Conservation (phyloP, 768 basidiomycete genomes). For the Suillus fuscotomentosus region DNA sequence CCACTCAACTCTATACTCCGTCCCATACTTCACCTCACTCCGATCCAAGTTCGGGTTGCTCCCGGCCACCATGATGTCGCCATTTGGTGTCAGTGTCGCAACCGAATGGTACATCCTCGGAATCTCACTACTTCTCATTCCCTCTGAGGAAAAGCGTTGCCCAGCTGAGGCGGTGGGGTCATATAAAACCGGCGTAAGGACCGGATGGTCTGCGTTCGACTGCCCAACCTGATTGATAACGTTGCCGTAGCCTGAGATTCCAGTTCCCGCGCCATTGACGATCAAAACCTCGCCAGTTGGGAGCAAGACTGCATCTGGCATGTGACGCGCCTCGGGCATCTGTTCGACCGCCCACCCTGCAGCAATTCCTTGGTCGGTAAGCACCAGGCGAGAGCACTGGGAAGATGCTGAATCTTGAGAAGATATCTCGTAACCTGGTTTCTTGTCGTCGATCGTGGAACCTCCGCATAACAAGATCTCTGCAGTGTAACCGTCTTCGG, state of each 20-base stretch:
- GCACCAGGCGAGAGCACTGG: constrained; percentile 69
- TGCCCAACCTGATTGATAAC: constrained; percentile 64
- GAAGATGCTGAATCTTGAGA: constrained; percentile 71
- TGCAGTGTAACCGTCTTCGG: constrained; percentile 58
- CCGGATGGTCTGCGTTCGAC: constrained; percentile 79
- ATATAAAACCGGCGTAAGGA: constrained; percentile 69
- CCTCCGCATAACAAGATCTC: constrained; percentile 80
- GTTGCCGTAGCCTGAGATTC: constrained; percentile 79
- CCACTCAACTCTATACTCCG: constrained; percentile 89
- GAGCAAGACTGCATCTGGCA: constrained; percentile 80
- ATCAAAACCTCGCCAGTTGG: constrained; percentile 74
- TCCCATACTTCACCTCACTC: constrained; percentile 69
- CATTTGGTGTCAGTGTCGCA: constrained; percentile 72
- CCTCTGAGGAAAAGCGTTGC: constrained; percentile 54
- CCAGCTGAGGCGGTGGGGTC: constrained; percentile 52
- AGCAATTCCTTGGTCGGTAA: constrained; percentile 63
- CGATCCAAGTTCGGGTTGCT: constrained; percentile 84
- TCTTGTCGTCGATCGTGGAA: constrained; percentile 60
- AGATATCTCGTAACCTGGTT: constrained; percentile 59
- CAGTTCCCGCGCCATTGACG: constrained; percentile 72
- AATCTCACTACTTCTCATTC: constrained; percentile 64
- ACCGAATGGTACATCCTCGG: constrained; percentile 83
- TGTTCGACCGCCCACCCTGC: constrained; percentile 73
- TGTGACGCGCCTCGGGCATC: constrained; percentile 72
- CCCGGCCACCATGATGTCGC: constrained; percentile 75